phyloP scores from a whole-genome alignment of 2,329 filamentous ascomycete species.

The Sclerotiophoma versabilis region DNA sequence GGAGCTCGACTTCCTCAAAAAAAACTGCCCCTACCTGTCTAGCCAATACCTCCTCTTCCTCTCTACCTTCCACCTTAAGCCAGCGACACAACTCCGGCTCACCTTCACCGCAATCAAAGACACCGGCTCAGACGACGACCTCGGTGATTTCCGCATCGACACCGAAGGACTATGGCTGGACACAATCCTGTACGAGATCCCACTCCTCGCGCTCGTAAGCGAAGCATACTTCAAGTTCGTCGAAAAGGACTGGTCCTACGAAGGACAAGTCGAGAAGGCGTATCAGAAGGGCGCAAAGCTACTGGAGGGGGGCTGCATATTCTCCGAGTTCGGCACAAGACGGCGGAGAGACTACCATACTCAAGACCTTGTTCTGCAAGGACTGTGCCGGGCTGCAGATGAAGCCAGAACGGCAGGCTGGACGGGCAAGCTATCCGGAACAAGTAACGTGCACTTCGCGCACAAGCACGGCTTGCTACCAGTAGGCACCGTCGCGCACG shows the following conservation, averaged over 20 bases:
- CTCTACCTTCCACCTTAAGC: slow-evolving; percentile 79
- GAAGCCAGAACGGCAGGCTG: slow-evolving; percentile 71
- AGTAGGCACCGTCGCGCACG: slow-evolving; percentile 90
- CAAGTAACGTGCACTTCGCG: slow-evolving; percentile 95
- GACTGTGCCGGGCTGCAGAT: slow-evolving; percentile 78
- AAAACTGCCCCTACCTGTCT: slow-evolving; percentile 81
- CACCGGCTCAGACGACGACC: slow-evolving; percentile 67
- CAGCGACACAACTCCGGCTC: slow-evolving; percentile 78
- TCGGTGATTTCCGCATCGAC: slow-evolving; percentile 78
- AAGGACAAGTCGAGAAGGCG: slow-evolving; percentile 84
- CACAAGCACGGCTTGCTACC: slow-evolving; percentile 88
- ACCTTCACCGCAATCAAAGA: slow-evolving; percentile 66
- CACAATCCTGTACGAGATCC: slow-evolving; percentile 97
- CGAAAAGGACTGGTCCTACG: slow-evolving; percentile 90
- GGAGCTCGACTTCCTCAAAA: slow-evolving; percentile 79
- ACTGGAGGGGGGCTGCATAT: slow-evolving; percentile 81
- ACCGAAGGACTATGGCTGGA: slow-evolving; percentile 89
- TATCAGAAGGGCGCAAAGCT: slow-evolving; percentile 80
- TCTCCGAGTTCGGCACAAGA: slow-evolving; percentile 93
- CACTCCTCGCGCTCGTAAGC: slow-evolving; percentile 86
- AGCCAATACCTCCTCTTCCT: slow-evolving; percentile 82
- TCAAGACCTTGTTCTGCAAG: slow-evolving; percentile 88
- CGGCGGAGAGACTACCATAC: slow-evolving; percentile 92
- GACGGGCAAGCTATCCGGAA: slow-evolving; percentile 79
- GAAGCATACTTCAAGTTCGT: slow-evolving; percentile 98